These are phyloP conservation scores for Komagataella phaffii DNA, from an alignment of 805 yeast genomes.

Conservation along the genomic window DNA sequence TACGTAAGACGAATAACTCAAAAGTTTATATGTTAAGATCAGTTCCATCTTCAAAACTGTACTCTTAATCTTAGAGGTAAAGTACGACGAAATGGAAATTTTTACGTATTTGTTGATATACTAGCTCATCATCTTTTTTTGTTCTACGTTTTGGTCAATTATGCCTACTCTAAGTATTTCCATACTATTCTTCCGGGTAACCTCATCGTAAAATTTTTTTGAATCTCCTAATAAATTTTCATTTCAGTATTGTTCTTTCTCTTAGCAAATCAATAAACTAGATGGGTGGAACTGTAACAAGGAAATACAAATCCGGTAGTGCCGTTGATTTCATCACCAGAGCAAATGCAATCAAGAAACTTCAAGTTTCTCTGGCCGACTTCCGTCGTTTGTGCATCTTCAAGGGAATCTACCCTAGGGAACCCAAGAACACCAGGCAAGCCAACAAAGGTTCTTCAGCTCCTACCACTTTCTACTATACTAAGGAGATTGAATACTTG, in stretches of 20 bases:
- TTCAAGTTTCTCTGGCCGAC: slow-evolving; percentile 91
- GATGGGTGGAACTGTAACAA: not conserved
- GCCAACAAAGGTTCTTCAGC: slow-evolving; percentile 98
- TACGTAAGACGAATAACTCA: not conserved
- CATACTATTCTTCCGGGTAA: not conserved
- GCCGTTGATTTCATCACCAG: slow-evolving; percentile 89
- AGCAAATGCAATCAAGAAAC: slow-evolving; percentile 83
- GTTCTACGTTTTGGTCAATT: not conserved
- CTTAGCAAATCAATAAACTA: slow-evolving; percentile 44
- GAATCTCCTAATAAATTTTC: not conserved
- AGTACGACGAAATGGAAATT: too few relatives aligned
- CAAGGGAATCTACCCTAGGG: slow-evolving; percentile 96
- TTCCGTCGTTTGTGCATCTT: slow-evolving; percentile 94
- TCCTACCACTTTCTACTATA: slow-evolving; percentile 86
- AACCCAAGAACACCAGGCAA: slow-evolving; percentile 89
- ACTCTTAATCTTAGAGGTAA: too few relatives aligned
- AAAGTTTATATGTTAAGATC: too few relatives aligned
- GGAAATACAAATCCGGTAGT: slow-evolving; percentile 72
- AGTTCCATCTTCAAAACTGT: too few relatives aligned
- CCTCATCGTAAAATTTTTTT: not conserved
- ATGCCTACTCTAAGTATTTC: not conserved
- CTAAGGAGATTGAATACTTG: slow-evolving; percentile 88
- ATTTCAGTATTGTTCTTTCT: not conserved
- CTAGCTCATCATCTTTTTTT: not conserved
- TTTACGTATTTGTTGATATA: too few relatives aligned